These are phyloP conservation scores for Bruguiera sexangula DNA, from an alignment of 345 rosid genomes.

Conservation along the genomic window DNA sequence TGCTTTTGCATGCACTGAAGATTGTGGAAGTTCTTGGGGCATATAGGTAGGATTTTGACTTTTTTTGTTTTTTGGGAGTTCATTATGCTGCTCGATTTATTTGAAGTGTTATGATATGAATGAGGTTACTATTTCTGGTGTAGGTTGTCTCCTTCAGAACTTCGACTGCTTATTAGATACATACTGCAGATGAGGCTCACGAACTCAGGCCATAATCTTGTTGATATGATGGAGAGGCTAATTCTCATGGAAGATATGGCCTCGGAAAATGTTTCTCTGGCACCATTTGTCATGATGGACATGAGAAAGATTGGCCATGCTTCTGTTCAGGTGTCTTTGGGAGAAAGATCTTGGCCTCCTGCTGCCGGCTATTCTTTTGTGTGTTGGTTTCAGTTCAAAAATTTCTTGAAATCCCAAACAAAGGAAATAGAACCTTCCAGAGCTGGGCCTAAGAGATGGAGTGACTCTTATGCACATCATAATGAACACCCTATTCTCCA, in stretches of 20 bases:
- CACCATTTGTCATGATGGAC: conserved; percentile 95
- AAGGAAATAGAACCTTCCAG: conserved; percentile 60
- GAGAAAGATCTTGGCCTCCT: conserved; percentile 99
- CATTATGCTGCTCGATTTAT: conserved; percentile 7
- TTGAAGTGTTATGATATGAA: conserved; percentile 17
- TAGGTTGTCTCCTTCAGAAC: conserved; percentile 96
- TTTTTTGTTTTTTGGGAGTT: conserved; percentile 1
- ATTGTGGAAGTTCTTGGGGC: conserved; percentile 97
- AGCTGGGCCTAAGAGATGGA: conserved; percentile 52
- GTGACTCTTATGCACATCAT: conserved; percentile 46
- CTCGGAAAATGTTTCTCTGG: conserved; percentile 77
- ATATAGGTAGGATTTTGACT: conserved; percentile 53
- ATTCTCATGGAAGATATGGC: conserved; percentile 82
- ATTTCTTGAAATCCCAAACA: conserved; percentile 59
- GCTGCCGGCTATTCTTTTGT: conserved; percentile 99
- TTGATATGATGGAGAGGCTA: conserved; percentile 91
- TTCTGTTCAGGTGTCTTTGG: conserved; percentile 92
- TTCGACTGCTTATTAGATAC: conserved; percentile 77
- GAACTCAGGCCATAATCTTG: conserved; percentile 70
- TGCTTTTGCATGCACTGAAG: conserved; percentile 81
- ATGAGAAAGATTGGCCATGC: conserved; percentile 96
- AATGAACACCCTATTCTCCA: conserved; percentile 63
- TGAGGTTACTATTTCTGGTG: conserved; percentile 29
- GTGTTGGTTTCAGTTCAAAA: conserved; percentile 94
- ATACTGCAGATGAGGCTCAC: conserved; percentile 76